Evolutionary conservation across 345 rosid species (phyloP), one percentile per base, ranked within the genome.

Genomic region (Eucalyptus polyanthemos): DNA sequence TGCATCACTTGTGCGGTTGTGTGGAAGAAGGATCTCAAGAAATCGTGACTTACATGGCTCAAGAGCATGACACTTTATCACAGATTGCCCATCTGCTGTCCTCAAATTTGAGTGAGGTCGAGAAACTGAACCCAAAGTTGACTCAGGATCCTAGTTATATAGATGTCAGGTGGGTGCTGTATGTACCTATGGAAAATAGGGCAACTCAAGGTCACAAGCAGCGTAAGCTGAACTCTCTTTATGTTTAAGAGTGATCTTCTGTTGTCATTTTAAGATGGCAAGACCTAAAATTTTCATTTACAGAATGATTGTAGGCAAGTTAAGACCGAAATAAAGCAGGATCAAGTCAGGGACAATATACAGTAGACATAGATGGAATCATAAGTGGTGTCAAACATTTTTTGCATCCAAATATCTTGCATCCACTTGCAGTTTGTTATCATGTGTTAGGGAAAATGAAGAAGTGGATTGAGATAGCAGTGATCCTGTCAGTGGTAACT

Each of bases 1-100:
- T 95, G 69, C 91, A 93, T 86, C 92, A 95, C 51, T 7, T 91
- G 87, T 95, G 96, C 21, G 97, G 96, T 14, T 95, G 97, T 83
- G 54, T 88, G 25, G 92, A 91, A 62, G 90, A 53, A 24, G 90
- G 85, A 29, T 88, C 93, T 40, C 90, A 92, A 56, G 47, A 87
- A 80, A 90, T 94, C 53, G 92, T 93, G 58, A 92, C 96, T 6
- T 95, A 93, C 90, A 95, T 94, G 34, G 94, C 91, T 88, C 93
- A 91, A 91, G 58, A 29, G 51, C 90, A 90, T 3, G 97, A 94
- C 89, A 92, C 91, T 7, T 37, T 94, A 80, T 88, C 91, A 19
- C 81, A 50, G 86, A 95, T 95, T 44, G 91, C 93, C 19, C 49
- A 34, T 50, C 87, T 89, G 88, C 88, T 95, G n/a, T 89, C 94